Evolutionary conservation across 495 filamentous ascomycete genomes (phyloP), one percentile per base, ranked within the genome.

Genomic region (Tuber magnatum): DNA sequence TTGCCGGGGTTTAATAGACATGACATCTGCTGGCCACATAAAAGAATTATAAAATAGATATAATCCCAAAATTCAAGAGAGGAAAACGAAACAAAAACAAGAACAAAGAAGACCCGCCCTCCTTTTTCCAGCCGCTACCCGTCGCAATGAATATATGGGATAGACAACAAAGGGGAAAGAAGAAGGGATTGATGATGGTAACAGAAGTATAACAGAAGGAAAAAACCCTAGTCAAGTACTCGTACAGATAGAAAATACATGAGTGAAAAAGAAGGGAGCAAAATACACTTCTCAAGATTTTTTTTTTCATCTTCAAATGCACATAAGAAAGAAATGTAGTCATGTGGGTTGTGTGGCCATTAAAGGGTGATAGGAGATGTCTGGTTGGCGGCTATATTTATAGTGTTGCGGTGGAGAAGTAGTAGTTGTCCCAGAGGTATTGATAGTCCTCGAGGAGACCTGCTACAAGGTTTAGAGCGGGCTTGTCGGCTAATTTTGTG

Each of bases 391-490:
- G 51, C 39, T 48, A 39, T 35, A 48, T 75, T 76, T 83, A 93
- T 75, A 92, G 79, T 1, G 90, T 92, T 39, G 90, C 88, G 18
- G 90, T 92, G 18, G 90, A 87, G 83, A 98, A 98, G 84, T 99
- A 94, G 81, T 97, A 98, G 72, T 97, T 92, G 85, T 97, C 94
- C 95, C 95, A 99, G 24, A 99, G 86, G 81, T 95, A 97, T 82
- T 96, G 92, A 80, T 98, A 98, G 82, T 99, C 96, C 83, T 97
- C 94, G 73, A 98, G 81, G 38, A 99, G 88, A 72, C 90, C 93
- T 1, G 88, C 90, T 24, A 97, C 85, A 78, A 98, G 85, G 79
- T 91, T 90, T 71, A 96, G 87, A 81, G 97, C 85, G 69, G 91
- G 91, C 80, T 92, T 91, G 68, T 87, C 87, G 78, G 90, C 90